These are phyloP conservation scores for Populus ilicifolia DNA, from an alignment of 345 rosid species.

Conservation along the genomic window DNA sequence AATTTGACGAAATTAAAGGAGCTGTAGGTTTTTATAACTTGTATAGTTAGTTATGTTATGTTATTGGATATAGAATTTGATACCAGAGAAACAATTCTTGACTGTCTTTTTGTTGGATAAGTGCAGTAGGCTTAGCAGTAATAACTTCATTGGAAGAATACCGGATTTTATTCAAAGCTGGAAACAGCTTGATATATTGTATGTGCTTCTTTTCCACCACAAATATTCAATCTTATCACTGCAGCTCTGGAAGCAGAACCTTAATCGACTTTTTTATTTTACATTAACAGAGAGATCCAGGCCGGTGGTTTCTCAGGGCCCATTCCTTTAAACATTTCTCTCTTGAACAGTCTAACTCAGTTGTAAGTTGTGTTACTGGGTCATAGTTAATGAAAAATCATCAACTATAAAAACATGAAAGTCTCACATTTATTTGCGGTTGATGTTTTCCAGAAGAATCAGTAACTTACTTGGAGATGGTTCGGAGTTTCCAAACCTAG, in stretches of 20 bases:
- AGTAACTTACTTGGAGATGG: slow-evolving; percentile 13
- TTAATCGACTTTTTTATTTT: neutral
- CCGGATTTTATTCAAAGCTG: slow-evolving; percentile 10
- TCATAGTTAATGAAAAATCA: too few species aligned
- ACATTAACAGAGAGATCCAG: slow-evolving; percentile 14
- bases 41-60: too few species aligned
- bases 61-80: neutral
- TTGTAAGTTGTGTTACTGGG: slow-evolving; percentile 2
- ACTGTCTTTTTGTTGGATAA: neutral
- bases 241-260: neutral
- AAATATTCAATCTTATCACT: neutral
- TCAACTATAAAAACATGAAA: neutral
- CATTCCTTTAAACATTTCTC: slow-evolving; percentile 11
- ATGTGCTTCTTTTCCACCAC: neutral
- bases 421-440: neutral
- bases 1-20: slow-evolving; percentile 15
- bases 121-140: slow-evolving; percentile 18
- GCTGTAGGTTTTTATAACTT: slow-evolving; percentile 8
- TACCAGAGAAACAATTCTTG: neutral
- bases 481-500: neutral
- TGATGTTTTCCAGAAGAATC: slow-evolving; percentile 11
- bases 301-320: slow-evolving; percentile 20
- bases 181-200: slow-evolving; percentile 6
- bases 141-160: slow-evolving; percentile 13
- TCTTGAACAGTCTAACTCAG: neutral